Evolutionary conservation across 2,329 filamentous ascomycete genomes (phyloP).

Genomic region (Verticillium isaacii): DNA sequence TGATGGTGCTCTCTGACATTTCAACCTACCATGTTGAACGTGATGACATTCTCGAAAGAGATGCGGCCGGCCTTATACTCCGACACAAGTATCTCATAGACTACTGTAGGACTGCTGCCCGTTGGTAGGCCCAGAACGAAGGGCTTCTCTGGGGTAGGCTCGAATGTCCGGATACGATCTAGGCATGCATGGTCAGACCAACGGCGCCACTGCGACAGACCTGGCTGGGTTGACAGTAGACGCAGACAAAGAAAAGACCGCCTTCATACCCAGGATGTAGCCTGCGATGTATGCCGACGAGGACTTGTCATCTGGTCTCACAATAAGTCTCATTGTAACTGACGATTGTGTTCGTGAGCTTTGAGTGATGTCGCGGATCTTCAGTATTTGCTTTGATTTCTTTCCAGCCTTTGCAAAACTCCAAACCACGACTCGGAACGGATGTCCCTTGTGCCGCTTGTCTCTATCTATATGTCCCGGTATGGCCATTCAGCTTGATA

Average conservation of each 20-base stretch:
- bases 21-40: conserved; percentile 63
- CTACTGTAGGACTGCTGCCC: conserved; percentile 14
- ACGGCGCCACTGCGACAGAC: background rate
- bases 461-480: background rate
- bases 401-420: background rate
- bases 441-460: background rate
- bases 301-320: conserved; percentile 57
- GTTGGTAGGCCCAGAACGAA: conserved; percentile 18
- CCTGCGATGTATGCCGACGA: conserved; percentile 67
- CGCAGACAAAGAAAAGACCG: accelerated
- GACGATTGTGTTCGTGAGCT: background rate
- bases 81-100: conserved; percentile 53
- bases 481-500: background rate
- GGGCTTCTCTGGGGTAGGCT: conserved; percentile 13
- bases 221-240: conserved; percentile 25
- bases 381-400: background rate
- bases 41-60: conserved; percentile 60
- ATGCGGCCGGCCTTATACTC: conserved; percentile 49
- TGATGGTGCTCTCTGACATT: conserved; percentile 5
- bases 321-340: conserved; percentile 63
- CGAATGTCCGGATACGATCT: conserved; percentile 24
- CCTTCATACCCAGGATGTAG: conserved; percentile 61
- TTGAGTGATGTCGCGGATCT: too few relatives aligned
- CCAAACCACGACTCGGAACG: background rate
- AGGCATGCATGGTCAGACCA: conserved; percentile 25